Base-by-base conservation (phyloP, 2,329 filamentous ascomycete genomes). In the Penicillium decumbens region DNA sequence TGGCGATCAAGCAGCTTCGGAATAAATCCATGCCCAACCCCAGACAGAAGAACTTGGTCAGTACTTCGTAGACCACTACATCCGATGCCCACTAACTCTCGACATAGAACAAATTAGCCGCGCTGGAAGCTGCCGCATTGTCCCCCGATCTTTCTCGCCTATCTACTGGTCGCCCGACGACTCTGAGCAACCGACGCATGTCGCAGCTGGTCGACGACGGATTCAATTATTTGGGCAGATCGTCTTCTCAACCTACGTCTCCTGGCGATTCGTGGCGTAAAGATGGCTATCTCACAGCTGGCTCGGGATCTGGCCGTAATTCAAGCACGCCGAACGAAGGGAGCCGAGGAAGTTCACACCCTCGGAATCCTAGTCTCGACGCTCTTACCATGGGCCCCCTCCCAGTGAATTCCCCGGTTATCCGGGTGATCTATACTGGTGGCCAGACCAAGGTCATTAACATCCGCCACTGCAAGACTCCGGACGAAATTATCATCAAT, bases 381-480 rank as follows among this genome's bases (percentile, higher is more conserved):
- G 86, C 85, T 54, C 85, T 89, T 59, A 84, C 92, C 56, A 93
- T 92, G 80, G 88, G 89, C 58, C 86, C 87, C 51, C 75, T 96
- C 63, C 91, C 91, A 49, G 80, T 85, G 57, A 88, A 90, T 70
- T 89, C 95, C 68, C 87, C 91, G 51, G 83, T 95, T 53, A 95
- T 97, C 56, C 83, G 91, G 55, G 89, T 96, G 59, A 95, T 97
- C 65, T 95, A 88, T 58, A 93, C 90, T 42, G 89, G 85, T 54
- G 93, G 91, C 44, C 84, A 90, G 54, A 95, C 90, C 41, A 95
- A 95, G 65, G 91, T 96, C 23, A 84, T 98, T 64, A 93, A 93
- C 69, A 90, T 97, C 58, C 87, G 89, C 56, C 88, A 88, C 57
- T 96, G 91, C 77, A 90, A 85, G 65, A 93, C 87, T 4, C 88